Percentiles rank a stretch among this genome's conserved stretches.
Evolutionary conservation across 495 filamentous ascomycete genomes (phyloP).

Genomic region (Talaromyces nanjingensis): DNA sequence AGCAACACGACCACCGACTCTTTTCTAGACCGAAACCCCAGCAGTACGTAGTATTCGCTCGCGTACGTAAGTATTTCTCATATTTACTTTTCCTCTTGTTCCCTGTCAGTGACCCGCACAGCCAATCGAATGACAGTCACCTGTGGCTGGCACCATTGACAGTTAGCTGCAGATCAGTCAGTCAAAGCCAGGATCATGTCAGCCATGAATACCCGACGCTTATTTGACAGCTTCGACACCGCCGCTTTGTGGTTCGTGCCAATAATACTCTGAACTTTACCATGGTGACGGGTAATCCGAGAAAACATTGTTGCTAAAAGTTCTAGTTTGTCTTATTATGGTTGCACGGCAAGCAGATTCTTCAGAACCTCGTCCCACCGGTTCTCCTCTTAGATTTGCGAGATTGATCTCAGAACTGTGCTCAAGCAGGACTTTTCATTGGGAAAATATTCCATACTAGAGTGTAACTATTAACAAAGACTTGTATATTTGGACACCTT

Average conservation of each 20-base stretch:
- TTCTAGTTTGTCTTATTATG: neutral
- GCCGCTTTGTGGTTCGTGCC: neutral
- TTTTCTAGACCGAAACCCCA: neutral
- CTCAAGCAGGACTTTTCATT: neutral
- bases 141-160: slow-evolving; percentile 1
- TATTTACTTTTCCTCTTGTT: neutral
- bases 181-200: neutral
- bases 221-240: slow-evolving; percentile 7
- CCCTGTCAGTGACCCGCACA: neutral
- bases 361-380: neutral
- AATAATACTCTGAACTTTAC: neutral
- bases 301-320: neutral
- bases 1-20: neutral
- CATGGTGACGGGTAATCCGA: neutral
- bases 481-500: neutral
- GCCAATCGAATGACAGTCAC: neutral
- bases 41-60: neutral
- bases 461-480: neutral
- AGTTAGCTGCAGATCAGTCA: slow-evolving; percentile 3
- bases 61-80: neutral
- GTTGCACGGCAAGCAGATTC: neutral
- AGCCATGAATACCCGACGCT: neutral
- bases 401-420: neutral
- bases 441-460: neutral
- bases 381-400: neutral